phyloP scores from a whole-genome alignment of 306 rosid species.

The Vigna unguiculata region DNA sequence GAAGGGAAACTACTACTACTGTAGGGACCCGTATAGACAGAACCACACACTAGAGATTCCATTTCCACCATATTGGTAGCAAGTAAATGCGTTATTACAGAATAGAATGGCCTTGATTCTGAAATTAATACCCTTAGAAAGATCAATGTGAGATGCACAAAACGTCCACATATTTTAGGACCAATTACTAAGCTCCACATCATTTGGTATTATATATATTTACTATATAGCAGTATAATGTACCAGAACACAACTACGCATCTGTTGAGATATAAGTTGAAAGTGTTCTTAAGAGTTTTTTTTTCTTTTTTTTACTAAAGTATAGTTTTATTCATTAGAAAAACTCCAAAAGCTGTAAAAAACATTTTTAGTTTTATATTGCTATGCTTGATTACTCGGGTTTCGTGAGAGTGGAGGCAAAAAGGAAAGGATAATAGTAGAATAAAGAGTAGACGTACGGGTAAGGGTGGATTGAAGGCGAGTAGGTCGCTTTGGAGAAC shows the following conservation, averaged over 20 bases:
- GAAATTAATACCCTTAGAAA: slow-evolving; percentile 1
- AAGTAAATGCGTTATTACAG: slow-evolving; percentile 8
- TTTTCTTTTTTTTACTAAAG: too few species aligned
- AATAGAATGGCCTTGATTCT: slow-evolving; percentile 13
- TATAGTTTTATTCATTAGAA: too few species aligned
- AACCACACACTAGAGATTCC: slow-evolving; percentile 48
- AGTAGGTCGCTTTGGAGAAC: slow-evolving; percentile 95
- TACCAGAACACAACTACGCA: background rate
- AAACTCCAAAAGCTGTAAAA: too few species aligned
- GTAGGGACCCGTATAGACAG: slow-evolving; percentile 47
- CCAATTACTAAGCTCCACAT: slow-evolving; percentile 43
- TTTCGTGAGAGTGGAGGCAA: background rate
- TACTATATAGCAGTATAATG: too few species aligned
- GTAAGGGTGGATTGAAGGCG: slow-evolving; percentile 84
- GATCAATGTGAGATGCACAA: background rate
- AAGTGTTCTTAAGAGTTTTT: too few species aligned
- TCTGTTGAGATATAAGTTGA: too few species aligned
- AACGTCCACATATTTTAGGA: slow-evolving; percentile 8
- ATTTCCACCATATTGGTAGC: slow-evolving; percentile 30
- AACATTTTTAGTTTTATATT: too few species aligned
- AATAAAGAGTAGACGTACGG: slow-evolving; percentile 54
- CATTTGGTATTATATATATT: slow-evolving; percentile 1
- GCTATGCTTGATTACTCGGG: slow-evolving; percentile 22
- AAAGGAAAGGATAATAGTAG: slow-evolving; percentile 14
- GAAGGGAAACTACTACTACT: slow-evolving; percentile 48